These are phyloP conservation scores for Russula lepida DNA, from an alignment of 768 basidiomycete genomes.

Conservation along the genomic window DNA sequence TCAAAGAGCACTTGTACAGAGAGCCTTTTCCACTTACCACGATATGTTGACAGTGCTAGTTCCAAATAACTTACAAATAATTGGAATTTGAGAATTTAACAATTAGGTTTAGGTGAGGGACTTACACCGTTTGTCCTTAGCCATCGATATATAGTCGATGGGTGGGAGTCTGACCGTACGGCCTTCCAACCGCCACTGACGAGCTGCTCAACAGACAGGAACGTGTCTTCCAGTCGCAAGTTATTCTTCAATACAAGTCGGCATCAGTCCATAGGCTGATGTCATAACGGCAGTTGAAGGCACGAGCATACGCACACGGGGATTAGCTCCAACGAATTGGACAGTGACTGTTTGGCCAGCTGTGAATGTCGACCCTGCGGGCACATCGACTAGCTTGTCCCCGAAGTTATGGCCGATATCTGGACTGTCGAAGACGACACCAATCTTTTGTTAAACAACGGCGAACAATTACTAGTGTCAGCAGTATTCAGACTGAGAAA, in stretches of 20 bases:
- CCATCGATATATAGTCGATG: constrained; percentile 66
- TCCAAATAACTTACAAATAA: constrained; percentile 38
- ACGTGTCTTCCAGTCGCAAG: constrained; percentile 62
- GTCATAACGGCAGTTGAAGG: not conserved
- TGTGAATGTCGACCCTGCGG: constrained; percentile 37
- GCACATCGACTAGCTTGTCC: constrained; percentile 48
- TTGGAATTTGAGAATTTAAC: not conserved
- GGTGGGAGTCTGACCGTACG: constrained; percentile 69
- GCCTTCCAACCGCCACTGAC: constrained; percentile 42
- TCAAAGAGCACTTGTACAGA: not conserved
- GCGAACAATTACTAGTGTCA: not conserved
- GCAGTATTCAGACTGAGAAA: not conserved
- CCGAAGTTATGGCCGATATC: constrained; percentile 55
- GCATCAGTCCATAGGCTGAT: not conserved
- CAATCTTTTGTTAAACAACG: constrained; percentile 33
- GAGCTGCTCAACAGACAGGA: constrained; percentile 55
- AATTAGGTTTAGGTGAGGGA: constrained; percentile 10
- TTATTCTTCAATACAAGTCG: constrained; percentile 47
- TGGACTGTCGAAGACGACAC: constrained; percentile 52
- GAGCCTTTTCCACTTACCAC: constrained; percentile 38
- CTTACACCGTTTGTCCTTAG: constrained; percentile 45
- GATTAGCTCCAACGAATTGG: constrained; percentile 69
- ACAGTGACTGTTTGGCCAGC: constrained; percentile 52
- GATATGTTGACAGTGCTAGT: constrained; percentile 58
- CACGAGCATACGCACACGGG: constrained; percentile 54